These are phyloP conservation scores for Azolla pinnata DNA, from an alignment of 75 land plant species.

Conservation along the genomic window DNA sequence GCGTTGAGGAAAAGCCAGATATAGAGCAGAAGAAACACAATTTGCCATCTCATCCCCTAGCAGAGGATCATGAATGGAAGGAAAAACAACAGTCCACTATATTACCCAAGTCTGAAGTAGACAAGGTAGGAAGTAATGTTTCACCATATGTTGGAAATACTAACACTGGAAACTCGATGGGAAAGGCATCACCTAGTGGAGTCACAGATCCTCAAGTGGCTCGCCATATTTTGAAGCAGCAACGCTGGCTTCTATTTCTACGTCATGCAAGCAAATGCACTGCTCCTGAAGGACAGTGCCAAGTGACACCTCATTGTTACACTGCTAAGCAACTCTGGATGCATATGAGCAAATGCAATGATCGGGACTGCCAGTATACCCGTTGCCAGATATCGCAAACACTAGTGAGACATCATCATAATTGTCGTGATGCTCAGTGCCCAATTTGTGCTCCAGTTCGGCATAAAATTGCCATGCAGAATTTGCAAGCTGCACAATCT, in stretches of 20 bases:
- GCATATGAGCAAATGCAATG: slow-evolving; percentile 47
- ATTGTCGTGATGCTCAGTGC: slow-evolving; percentile 47
- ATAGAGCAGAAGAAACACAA: no score
- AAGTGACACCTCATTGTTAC: slow-evolving; percentile 43
- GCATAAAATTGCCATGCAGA: slow-evolving; percentile 19
- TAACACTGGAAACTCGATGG: no score
- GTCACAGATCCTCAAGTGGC: slow-evolving; percentile 18
- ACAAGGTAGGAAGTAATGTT: no score
- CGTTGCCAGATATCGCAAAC: slow-evolving; percentile 49
- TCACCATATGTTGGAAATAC: no score
- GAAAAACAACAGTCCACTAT: no score
- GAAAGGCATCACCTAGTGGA: no score
- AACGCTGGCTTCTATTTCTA: slow-evolving; percentile 66
- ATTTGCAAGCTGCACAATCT: slow-evolving; percentile 8
- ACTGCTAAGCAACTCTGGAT: slow-evolving; percentile 48
- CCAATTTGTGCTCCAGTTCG: slow-evolving; percentile 86
- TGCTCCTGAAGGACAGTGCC: slow-evolving; percentile 56
- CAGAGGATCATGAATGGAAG: no score
- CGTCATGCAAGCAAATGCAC: slow-evolving; percentile 78
- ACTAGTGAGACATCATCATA: slow-evolving; percentile 46
- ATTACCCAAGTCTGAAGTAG: no score
- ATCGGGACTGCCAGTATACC: slow-evolving; percentile 40
- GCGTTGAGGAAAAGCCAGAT: no score
- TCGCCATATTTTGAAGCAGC: slow-evolving; percentile 52
- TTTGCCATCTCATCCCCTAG: no score